phyloP scores from a whole-genome alignment of 2,329 filamentous ascomycete genomes.

The Aspergillus sp. region DNA sequence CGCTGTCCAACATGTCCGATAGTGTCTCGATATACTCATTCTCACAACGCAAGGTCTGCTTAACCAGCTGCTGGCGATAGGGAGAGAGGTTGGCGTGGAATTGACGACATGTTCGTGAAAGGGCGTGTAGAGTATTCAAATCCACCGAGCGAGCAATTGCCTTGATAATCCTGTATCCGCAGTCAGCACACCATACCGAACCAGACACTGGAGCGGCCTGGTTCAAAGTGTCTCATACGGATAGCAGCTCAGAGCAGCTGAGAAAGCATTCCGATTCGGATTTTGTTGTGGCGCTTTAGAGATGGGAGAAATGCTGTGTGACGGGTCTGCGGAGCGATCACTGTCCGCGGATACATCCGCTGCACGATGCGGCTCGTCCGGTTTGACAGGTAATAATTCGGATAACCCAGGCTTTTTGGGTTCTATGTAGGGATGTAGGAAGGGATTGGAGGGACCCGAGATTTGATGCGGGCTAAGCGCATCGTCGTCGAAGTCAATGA shows the following conservation, averaged over 20 bases:
- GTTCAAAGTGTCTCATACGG: slow-evolving; percentile 42
- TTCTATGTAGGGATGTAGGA: slow-evolving; percentile 19
- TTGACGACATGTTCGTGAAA: slow-evolving; percentile 79
- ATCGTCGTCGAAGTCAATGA: slow-evolving; percentile 49
- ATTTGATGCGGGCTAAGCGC: slow-evolving; percentile 31
- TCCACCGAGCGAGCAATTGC: slow-evolving; percentile 77
- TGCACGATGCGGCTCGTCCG: slow-evolving; percentile 12
- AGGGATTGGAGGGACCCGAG: slow-evolving; percentile 15
- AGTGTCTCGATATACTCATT: slow-evolving; percentile 61
- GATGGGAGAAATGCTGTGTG: neutral
- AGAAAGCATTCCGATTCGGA: slow-evolving; percentile 40
- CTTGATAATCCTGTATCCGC: slow-evolving; percentile 66
- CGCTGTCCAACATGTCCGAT: slow-evolving; percentile 45
- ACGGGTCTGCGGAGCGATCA: slow-evolving; percentile 11
- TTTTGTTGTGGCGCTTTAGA: slow-evolving; percentile 10
- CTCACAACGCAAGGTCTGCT: slow-evolving; percentile 74
- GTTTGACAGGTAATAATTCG: slow-evolving; percentile 19
- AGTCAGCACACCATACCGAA: slow-evolving; percentile 19
- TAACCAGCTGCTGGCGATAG: slow-evolving; percentile 72
- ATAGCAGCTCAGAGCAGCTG: slow-evolving; percentile 50
- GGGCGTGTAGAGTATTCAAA: slow-evolving; percentile 79
- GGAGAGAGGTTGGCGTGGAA: slow-evolving; percentile 76
- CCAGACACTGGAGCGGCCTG: slow-evolving; percentile 15
- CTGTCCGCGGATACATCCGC: slow-evolving; percentile 16
- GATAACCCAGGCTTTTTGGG: slow-evolving; percentile 26